These are phyloP conservation scores for Brachypodium distachyon DNA, from an alignment of 202 grass and related monocot genomes.

Conservation along the genomic window DNA sequence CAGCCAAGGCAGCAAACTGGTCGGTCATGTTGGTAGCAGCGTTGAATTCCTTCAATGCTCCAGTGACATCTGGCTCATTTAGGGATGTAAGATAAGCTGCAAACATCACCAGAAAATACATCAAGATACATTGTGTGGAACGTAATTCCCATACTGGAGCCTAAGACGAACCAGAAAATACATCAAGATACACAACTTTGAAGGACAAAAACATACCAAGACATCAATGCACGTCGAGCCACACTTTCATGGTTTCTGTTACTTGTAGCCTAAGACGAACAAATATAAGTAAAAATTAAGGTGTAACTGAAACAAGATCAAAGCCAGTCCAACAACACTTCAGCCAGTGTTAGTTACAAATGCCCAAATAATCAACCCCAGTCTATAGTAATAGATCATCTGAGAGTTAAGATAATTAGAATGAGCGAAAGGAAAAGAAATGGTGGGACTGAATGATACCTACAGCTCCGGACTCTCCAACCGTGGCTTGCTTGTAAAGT, in stretches of 20 bases:
- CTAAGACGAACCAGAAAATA: too few species aligned
- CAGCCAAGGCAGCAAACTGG: conserved; percentile 93
- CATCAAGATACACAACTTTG: not conserved
- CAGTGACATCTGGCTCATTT: conserved; percentile 57
- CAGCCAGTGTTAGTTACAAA: not conserved
- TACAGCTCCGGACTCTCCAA: too few species aligned
- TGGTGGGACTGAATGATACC: too few species aligned
- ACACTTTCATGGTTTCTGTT: conserved; percentile 81
- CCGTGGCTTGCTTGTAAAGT: too few species aligned
- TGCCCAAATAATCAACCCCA: not conserved
- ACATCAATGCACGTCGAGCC: conserved; percentile 64
- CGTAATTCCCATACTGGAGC: not conserved
- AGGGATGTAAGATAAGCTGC: conserved; percentile 82
- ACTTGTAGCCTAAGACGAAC: conserved; percentile 41
- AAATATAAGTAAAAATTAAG: not conserved
- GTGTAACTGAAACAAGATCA: not conserved
- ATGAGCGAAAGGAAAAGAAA: too few species aligned
- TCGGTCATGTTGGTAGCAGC: conserved; percentile 94
- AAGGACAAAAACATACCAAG: conserved; percentile 51
- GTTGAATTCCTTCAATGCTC: conserved; percentile 71
- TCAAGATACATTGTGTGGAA: not conserved
- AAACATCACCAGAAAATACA: conserved; percentile 27
- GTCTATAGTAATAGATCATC: too few species aligned
- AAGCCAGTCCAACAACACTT: not conserved
- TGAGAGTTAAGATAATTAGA: too few species aligned